Evolutionary conservation across 148 eudicot species (phyloP), one percentile per base, ranked within the genome.

Genomic region (Nepenthes gracilis): DNA sequence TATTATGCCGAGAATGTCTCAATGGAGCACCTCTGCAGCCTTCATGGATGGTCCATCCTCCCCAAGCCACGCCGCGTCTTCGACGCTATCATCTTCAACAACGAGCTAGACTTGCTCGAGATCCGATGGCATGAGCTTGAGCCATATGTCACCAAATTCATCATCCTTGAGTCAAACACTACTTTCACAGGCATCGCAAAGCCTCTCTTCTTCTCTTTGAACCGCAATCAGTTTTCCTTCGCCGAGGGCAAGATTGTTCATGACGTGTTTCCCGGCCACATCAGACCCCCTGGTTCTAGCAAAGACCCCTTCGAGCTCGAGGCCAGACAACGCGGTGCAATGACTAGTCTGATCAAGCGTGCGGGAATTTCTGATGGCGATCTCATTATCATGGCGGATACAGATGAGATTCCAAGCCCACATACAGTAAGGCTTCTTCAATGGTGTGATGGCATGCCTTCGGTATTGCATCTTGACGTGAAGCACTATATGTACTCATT

Each of bases 131-230:
- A 72, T 2, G 96, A 85, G 72, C 83, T 92, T 12, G 32, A 77
- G 32, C 88, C 94, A n/a, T 76, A 80, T 32, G 70, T 92, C 36
- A 80, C 96, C 2, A 88, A 92, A 64, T 85, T 91, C 34, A 79
- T 91, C 47, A 76, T 91, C 61, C 64, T 91, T 36, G 97, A 91
- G 71, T 72, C 93, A 36, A 81, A 87, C 66, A 85, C 90, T 34
- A 91, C 97, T 35, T 91, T 91, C 75, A 91, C 97, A 0, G 93
- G 97, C 15, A 76, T 76, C 64, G 83, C 79, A n/a, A 91, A 91
- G 55, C 93, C 96, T 33, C 81, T 88, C 4, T 73, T 64, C 76
- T 87, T 85, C 36, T 70, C 76, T 37, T 58, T 51, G 14, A 85
- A 91, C 48, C 83, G 69, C 8, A 67, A 69, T 0, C 69, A 83